A percentile compares a stretch with the other conserved stretches of the same genome.
Evolutionary conservation across 2,329 filamentous ascomycete species (phyloP).

Genomic region (Aspergillus glaucus): DNA sequence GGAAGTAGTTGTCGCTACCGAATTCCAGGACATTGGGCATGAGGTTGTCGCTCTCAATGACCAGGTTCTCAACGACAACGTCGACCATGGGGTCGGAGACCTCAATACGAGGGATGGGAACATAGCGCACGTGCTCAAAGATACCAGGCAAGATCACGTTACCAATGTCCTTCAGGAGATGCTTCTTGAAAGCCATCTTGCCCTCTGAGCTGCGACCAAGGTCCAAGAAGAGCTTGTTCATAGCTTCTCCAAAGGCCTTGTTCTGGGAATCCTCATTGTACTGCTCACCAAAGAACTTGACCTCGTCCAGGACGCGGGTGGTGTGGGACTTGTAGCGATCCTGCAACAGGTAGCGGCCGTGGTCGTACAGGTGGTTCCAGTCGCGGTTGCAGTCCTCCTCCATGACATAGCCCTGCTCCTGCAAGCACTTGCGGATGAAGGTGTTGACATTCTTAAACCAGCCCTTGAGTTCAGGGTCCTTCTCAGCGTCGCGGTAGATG

Average conservation of each 20-base stretch:
- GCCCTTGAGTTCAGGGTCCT: conserved; percentile 73
- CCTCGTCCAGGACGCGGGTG: conserved; percentile 77
- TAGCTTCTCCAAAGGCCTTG: conserved; percentile 65
- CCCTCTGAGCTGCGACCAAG: conserved; percentile 83
- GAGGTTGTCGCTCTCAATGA: conserved; percentile 94
- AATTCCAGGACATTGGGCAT: conserved; percentile 89
- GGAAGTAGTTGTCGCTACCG: conserved; percentile 86
- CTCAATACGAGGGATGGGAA: conserved; percentile 91
- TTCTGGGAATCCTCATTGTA: conserved; percentile 87
- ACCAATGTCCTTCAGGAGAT: conserved; percentile 80
- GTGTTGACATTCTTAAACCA: conserved; percentile 79
- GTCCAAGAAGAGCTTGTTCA: conserved; percentile 81
- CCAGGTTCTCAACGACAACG: conserved; percentile 85
- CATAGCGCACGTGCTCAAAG: conserved; percentile 80
- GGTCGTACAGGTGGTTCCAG: conserved; percentile 80
- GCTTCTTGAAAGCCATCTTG: conserved; percentile 84
- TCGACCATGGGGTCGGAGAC: conserved; percentile 80
- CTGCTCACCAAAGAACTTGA: conserved; percentile 82
- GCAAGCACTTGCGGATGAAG: conserved; percentile 75
- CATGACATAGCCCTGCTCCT: conserved; percentile 87
- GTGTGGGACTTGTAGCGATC: conserved; percentile 83
- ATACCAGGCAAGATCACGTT: conserved; percentile 78
- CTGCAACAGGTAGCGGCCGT: conserved; percentile 78
- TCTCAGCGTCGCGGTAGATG: conserved; percentile 81
- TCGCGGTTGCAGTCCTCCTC: conserved; percentile 71